phyloP scores from a whole-genome alignment of 306 rosid species.

The Lithocarpus polystachyus region DNA sequence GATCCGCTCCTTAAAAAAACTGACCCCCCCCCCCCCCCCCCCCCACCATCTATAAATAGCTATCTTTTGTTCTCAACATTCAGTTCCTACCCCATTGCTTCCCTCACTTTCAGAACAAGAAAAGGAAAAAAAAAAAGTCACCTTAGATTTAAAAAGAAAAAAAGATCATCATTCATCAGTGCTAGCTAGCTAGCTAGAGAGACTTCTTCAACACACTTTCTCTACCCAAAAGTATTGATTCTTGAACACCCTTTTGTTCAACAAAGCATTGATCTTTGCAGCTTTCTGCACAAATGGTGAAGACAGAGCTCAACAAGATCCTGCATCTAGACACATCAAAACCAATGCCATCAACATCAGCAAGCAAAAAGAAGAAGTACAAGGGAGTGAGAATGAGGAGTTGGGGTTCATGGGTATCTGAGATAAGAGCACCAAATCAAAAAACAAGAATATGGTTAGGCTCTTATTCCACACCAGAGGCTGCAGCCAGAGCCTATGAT shows the following conservation, averaged over 20 bases:
- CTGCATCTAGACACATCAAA: conserved; percentile 33
- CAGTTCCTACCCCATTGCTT: conserved; percentile 32
- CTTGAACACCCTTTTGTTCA: conserved; percentile 2
- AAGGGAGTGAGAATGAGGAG: conserved; percentile 99
- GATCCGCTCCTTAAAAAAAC: conserved; percentile 30
- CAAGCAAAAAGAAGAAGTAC: conserved; percentile 56
- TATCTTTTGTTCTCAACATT: conserved; percentile 19
- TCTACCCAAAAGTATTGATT: neutral
- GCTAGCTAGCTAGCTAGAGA: neutral
- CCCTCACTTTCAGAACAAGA: conserved; percentile 29
- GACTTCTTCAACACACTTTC: conserved; percentile 24
- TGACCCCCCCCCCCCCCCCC: conserved; percentile 33
- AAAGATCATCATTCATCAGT: neutral
- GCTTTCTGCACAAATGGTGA: conserved; percentile 52
- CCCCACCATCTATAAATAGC: conserved; percentile 63
- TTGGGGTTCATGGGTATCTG: conserved; percentile 99
- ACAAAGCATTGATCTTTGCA: conserved; percentile 4
- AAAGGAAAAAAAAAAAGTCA: neutral
- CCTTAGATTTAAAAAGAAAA: neutral
- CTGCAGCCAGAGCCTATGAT: conserved; percentile 98
- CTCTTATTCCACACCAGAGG: conserved; percentile 90
- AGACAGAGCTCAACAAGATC: conserved; percentile 50
- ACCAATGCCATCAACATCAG: conserved; percentile 9
- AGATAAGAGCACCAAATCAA: conserved; percentile 94
- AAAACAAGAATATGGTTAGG: conserved; percentile 98